A percentile compares a stretch with the other conserved stretches of the same genome.
phyloP scores from a whole-genome alignment of 345 rosid genomes.

The Hevea brasiliensis region DNA sequence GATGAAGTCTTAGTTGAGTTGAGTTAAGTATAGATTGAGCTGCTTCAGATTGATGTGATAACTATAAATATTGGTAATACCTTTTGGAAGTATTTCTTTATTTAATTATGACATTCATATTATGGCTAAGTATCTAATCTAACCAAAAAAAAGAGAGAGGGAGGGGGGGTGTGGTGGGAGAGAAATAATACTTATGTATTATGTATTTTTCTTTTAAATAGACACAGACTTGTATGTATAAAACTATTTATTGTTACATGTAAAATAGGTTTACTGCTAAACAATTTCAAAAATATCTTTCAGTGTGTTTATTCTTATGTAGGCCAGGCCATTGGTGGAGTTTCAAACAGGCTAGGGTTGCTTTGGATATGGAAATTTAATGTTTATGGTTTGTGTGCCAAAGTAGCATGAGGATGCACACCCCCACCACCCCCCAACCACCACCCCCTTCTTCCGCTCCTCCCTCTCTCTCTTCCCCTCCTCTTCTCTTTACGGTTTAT shows the following conservation, averaged over 20 bases:
- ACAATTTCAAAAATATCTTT: no score
- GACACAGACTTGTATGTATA: not conserved
- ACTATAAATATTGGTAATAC: not conserved
- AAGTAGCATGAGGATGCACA: no score
- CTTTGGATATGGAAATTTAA: not conserved
- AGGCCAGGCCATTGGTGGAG: not conserved
- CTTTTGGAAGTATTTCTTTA: not conserved
- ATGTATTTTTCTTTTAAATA: not conserved
- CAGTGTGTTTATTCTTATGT: not conserved
- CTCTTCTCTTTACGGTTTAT: no score
- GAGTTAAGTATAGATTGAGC: not conserved
- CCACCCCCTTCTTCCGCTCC: no score
- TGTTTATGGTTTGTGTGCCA: not conserved
- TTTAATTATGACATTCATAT: not conserved
- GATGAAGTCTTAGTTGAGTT: no score
- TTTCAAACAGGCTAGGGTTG: not conserved
- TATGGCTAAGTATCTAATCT: not conserved
- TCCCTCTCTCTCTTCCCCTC: no score
- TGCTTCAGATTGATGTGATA: not conserved
- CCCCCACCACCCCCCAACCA: no score
- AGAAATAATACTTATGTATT: no score
- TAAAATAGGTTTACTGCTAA: not conserved
- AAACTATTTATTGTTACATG: no score
- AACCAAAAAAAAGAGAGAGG: not conserved
- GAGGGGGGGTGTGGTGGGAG: no score